Evolutionary conservation across 202 grass and related monocot species (phyloP), one percentile per base, ranked within the genome.

Genomic region (Hordeum pubiflorum): DNA sequence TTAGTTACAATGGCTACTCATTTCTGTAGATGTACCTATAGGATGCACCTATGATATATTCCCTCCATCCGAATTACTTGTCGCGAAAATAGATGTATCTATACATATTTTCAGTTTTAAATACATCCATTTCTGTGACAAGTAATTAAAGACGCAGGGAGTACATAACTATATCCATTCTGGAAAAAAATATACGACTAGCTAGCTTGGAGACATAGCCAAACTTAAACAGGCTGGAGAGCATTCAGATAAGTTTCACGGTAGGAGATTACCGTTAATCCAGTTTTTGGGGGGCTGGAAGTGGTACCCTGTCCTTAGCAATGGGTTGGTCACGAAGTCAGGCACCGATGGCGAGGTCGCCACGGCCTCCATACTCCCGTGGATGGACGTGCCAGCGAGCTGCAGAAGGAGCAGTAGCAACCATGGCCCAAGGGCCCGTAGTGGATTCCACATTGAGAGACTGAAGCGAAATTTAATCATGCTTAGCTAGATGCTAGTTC

Each of bases 271-370:
- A 92, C 92, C 92, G 69, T 94, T 91, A 58, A 87, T 91, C 86
- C 74, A 94, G 50, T 94, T 81, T 58, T 13, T 89, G 0, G 89
- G 86, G 15, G 89, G 89, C 76, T 83, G 89, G 81, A 94, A 94
- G 20, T 94, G 92, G 15, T 91, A 94, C 4, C 88, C 89, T 0
- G 92, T 79, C 63, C 87, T 81, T 29, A 87, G 71, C 31, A 87
- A 34, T 20, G 84, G 71, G 76, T 50, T 83, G 17, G 87, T 48
- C 71, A 68, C 65, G 43, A 78, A 85, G 2, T 81, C 23, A 1
- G 72, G 77, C 39, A 82, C 87, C 52, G 84, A 83, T 27, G 67
- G 3, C 11, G 55, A 55, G 46, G 32, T 10, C 27, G 26, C 7
- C 27, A 34, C 66, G n/a, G 58, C 58, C 52, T 80, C 79, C 11